Percentiles rank a stretch among this genome's conserved stretches.
phyloP scores from a whole-genome alignment of 176 grass and related monocot genomes.

The Triticum turgidum region DNA sequence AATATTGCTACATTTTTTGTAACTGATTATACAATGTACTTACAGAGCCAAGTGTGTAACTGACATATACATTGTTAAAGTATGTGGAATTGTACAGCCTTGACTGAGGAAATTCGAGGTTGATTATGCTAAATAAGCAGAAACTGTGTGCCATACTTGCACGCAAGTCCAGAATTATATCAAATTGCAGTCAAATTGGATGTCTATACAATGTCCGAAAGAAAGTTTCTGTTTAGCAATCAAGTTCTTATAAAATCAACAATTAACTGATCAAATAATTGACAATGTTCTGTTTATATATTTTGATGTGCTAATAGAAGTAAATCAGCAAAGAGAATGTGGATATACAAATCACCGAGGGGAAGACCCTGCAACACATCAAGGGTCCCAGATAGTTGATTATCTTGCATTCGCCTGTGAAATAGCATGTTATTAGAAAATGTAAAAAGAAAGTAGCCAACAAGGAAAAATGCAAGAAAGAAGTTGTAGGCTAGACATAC shows the following conservation, averaged over 20 bases:
- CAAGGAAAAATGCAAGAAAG: slow-evolving; percentile 25
- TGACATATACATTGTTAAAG: not conserved
- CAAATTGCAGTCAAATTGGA: not conserved
- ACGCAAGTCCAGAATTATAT: slow-evolving; percentile 3
- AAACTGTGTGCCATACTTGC: not conserved
- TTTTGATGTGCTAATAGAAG: slow-evolving; percentile 15
- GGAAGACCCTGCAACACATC: slow-evolving; percentile 85
- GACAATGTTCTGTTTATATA: not conserved
- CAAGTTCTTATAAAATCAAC: slow-evolving; percentile 14
- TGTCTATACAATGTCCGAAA: not conserved
- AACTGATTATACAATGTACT: not conserved
- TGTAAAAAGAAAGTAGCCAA: not conserved
- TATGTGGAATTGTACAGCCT: not conserved
- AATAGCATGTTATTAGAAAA: slow-evolving; percentile 26
- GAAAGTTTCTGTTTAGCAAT: slow-evolving; percentile 4
- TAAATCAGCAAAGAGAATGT: slow-evolving; percentile 11
- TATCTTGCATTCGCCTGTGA: slow-evolving; percentile 78
- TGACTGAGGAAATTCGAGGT: slow-evolving; percentile 7
- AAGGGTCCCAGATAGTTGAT: slow-evolving; percentile 72
- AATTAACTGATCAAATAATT: slow-evolving; percentile 18
- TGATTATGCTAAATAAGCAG: not conserved
- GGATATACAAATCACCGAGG: slow-evolving; percentile 86
- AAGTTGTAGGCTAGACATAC: slow-evolving; percentile 56
- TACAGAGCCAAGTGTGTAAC: not conserved
- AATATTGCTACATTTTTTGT: not conserved